Evolutionary conservation across 1,139 yeast species (phyloP).

Genomic region (Pichia sorboxylosa): DNA sequence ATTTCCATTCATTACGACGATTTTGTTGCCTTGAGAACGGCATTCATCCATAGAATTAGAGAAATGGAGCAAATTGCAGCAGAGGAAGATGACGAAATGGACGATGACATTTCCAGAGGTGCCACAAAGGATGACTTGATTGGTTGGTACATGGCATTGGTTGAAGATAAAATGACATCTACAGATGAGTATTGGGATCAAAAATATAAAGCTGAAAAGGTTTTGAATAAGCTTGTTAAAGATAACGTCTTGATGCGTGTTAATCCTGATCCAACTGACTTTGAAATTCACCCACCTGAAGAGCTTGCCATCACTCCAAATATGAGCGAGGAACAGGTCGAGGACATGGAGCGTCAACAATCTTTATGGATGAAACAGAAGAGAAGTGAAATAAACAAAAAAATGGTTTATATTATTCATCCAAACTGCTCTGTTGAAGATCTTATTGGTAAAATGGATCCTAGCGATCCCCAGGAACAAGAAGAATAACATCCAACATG

Average conservation of each 20-base stretch:
- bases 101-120: conserved; percentile 35
- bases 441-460: conserved; percentile 20
- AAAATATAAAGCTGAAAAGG: conserved; percentile 63
- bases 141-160: conserved; percentile 70
- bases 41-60: conserved; percentile 60
- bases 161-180: conserved; percentile 58
- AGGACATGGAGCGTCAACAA: conserved; percentile 20
- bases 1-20: conserved; percentile 71
- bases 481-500: conserved; percentile 3
- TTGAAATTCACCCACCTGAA: conserved; percentile 21
- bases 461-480: conserved; percentile 10
- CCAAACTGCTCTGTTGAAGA: conserved; percentile 81
- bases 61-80: conserved; percentile 34
- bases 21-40: conserved; percentile 73
- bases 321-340: conserved; percentile 21
- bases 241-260: conserved; percentile 81
- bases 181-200: conserved; percentile 68
- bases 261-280: conserved; percentile 42
- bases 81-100: conserved; percentile 16
- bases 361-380: conserved; percentile 16
- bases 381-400: conserved; percentile 20
- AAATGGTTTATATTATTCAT: conserved; percentile 62
- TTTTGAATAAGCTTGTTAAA: conserved; percentile 70
- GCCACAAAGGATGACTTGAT: conserved; percentile 59
- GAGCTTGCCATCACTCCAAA: conserved; percentile 14